Evolutionary conservation across 495 filamentous ascomycete genomes (phyloP).

Genomic region (Thermothielavioides terrestris): DNA sequence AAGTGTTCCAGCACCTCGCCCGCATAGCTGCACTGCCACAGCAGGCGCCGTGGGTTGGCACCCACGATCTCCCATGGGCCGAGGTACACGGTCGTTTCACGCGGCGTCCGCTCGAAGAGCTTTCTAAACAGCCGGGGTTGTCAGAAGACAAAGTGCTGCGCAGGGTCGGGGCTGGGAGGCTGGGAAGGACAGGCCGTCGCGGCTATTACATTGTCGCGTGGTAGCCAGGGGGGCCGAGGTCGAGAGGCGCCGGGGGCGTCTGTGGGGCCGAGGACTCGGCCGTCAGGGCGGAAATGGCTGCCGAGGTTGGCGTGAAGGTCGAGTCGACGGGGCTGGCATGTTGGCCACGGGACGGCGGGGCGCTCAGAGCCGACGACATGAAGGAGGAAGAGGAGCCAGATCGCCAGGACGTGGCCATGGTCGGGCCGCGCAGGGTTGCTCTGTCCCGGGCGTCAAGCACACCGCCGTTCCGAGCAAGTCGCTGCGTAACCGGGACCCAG

Average conservation of each 20-base stretch:
- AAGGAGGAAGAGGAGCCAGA: conserved; percentile 32
- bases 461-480: background rate
- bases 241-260: conserved; percentile 27
- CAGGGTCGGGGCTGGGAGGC: conserved; percentile 9
- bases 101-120: conserved; percentile 23
- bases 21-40: conserved; percentile 31
- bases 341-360: conserved; percentile 21
- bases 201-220: conserved; percentile 30
- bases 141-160: conserved; percentile 10
- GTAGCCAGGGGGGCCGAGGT: conserved; percentile 32
- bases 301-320: conserved; percentile 28
- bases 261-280: conserved; percentile 23
- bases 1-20: conserved; percentile 32
- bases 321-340: conserved; percentile 22
- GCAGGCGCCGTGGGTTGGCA: conserved; percentile 20
- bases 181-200: conserved; percentile 1
- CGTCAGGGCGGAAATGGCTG: conserved; percentile 24
- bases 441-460: background rate
- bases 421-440: conserved; percentile 1
- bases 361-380: conserved; percentile 23
- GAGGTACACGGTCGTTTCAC: conserved; percentile 30
- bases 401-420: conserved; percentile 24
- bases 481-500: conserved; percentile 1
- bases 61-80: conserved; percentile 30
- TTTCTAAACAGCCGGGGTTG: conserved; percentile 19